These are phyloP conservation scores for Poa pratensis DNA, from an alignment of 176 grass and related monocot species.

Conservation along the genomic window DNA sequence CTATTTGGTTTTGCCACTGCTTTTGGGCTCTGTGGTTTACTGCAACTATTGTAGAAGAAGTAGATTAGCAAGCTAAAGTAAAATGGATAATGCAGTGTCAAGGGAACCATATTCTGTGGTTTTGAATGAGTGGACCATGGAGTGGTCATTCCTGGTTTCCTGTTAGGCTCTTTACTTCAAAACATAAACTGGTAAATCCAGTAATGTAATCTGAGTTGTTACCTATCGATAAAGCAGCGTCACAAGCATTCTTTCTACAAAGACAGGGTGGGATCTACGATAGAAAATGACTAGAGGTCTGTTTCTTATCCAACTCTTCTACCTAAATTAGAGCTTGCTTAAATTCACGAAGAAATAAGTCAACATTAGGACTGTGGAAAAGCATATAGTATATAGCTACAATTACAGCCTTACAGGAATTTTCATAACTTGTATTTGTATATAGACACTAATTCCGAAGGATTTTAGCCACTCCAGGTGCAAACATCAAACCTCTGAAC, in stretches of 20 bases:
- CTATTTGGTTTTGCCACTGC: neutral
- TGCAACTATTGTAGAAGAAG: neutral
- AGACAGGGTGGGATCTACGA: neutral
- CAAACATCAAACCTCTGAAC: neutral
- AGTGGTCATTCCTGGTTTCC: neutral
- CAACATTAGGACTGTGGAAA: neutral
- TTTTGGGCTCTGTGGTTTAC: neutral
- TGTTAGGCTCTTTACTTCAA: neutral
- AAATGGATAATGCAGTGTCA: neutral
- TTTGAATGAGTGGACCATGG: neutral
- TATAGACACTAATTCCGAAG: neutral
- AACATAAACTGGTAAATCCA: neutral
- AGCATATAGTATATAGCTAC: neutral
- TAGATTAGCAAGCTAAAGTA: neutral
- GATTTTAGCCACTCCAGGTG: neutral
- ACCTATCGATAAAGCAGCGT: neutral
- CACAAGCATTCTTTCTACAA: neutral
- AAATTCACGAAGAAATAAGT: neutral
- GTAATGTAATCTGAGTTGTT: neutral
- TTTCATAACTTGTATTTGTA: neutral
- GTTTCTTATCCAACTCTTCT: neutral
- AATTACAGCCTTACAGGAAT: neutral
- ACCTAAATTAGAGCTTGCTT: neutral
- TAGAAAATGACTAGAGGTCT: neutral
- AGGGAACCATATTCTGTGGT: neutral